Conservation (phyloP, 1,284 basidiomycete genomes). For the Amylostereum areolatum region DNA sequence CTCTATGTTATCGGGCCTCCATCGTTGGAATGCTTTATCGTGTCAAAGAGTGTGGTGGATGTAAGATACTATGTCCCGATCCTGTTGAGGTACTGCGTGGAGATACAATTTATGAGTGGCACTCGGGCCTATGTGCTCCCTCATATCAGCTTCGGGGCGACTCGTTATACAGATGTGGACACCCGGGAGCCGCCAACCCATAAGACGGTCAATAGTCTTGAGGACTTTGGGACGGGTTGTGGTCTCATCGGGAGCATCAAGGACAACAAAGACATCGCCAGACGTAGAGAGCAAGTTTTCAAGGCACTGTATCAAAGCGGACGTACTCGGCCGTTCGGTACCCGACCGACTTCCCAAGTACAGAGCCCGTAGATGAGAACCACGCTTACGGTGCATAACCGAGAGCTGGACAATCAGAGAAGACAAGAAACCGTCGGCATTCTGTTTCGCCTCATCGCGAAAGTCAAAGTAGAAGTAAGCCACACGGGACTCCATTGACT, state of each 20-base stretch:
- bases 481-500: slow-evolving; percentile 2
- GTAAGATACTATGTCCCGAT: slow-evolving; percentile 6
- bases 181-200: too few species aligned
- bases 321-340: too few species aligned
- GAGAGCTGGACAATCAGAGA: slow-evolving; percentile 7
- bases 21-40: background rate
- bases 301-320: too few species aligned
- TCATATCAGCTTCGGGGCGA: slow-evolving; percentile 2
- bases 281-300: too few species aligned
- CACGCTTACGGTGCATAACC: too few species aligned
- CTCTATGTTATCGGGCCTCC: slow-evolving; percentile 4
- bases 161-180: slow-evolving; percentile 1
- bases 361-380: too few species aligned
- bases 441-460: slow-evolving; percentile 5
- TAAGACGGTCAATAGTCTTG: too few species aligned
- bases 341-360: too few species aligned
- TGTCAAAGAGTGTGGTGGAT: slow-evolving; percentile 1
- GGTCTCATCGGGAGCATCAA: too few species aligned
- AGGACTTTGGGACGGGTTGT: too few species aligned
- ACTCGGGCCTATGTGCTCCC: background rate
- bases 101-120: slow-evolving; percentile 3
- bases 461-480: slow-evolving; percentile 9
- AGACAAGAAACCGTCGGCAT: slow-evolving; percentile 2
- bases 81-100: slow-evolving; percentile 4
- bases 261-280: too few species aligned